Percentiles rank a stretch among this genome's conserved stretches.
phyloP scores from a whole-genome alignment of 805 yeast genomes.

The Pichia kluyveri region DNA sequence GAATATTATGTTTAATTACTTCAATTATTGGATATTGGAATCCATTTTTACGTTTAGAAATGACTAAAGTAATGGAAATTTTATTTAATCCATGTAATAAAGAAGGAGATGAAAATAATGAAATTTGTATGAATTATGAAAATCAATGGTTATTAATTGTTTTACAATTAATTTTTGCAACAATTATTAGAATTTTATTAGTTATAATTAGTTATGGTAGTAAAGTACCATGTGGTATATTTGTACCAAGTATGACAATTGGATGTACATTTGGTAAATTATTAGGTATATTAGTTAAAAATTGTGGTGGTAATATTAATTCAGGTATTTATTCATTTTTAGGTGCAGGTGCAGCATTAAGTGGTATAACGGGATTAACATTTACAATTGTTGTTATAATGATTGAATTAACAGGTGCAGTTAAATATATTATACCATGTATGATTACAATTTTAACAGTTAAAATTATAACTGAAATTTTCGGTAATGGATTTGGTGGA shows the following conservation, averaged over 20 bases:
- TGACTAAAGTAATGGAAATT: slow-evolving; percentile 92
- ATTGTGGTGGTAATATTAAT: slow-evolving; percentile 43
- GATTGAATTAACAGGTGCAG: slow-evolving; percentile 95
- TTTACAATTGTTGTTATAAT: slow-evolving; percentile 90
- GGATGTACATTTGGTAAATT: slow-evolving; percentile 94
- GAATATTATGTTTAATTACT: slow-evolving; percentile 56
- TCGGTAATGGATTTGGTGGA: slow-evolving; percentile 67
- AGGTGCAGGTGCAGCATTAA: slow-evolving; percentile 92
- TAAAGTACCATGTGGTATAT: slow-evolving; percentile 94
- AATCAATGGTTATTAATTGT: slow-evolving; percentile 24
- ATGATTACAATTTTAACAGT: slow-evolving; percentile 94
- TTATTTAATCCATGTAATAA: slow-evolving; percentile 50
- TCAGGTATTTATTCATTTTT: slow-evolving; percentile 94
- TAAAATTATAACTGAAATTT: slow-evolving; percentile 63
- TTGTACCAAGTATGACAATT: slow-evolving; percentile 94
- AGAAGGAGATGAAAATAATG: background rate
- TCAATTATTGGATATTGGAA: slow-evolving; percentile 77
- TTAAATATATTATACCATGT: slow-evolving; percentile 84
- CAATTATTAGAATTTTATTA: slow-evolving; percentile 57
- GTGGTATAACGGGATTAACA: slow-evolving; percentile 90
- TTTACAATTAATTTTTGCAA: slow-evolving; percentile 48
- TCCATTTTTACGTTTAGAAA: slow-evolving; percentile 71
- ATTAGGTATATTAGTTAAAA: slow-evolving; percentile 63
- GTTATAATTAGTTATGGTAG: slow-evolving; percentile 85
- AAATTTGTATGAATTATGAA: slow-evolving; percentile 9